Conservation (phyloP, 768 basidiomycete species). For the Pleurotus tuber-regium region DNA sequence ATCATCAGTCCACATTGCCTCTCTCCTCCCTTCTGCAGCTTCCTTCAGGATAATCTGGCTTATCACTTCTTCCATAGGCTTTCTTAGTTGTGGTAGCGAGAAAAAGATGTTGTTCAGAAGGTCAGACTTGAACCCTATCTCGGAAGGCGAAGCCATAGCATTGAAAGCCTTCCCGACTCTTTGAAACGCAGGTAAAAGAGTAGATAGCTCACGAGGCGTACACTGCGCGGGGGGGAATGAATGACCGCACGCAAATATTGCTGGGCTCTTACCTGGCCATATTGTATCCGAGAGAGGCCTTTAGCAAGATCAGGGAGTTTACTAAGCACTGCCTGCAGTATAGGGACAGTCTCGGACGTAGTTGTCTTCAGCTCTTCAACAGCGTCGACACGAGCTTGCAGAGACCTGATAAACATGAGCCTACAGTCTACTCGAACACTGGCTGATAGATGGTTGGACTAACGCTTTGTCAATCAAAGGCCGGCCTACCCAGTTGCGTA, state of each 20-base stretch:
- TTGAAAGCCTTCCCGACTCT: constrained; percentile 68
- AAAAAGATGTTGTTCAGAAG: constrained; percentile 71
- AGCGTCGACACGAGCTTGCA: constrained; percentile 78
- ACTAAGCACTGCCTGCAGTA: constrained; percentile 66
- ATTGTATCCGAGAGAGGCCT: constrained; percentile 86
- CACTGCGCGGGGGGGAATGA: constrained; percentile 45
- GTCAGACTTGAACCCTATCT: constrained; percentile 58
- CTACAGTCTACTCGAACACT: not conserved
- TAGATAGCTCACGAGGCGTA: constrained; percentile 76
- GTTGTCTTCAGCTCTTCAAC: constrained; percentile 77
- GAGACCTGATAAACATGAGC: constrained; percentile 39
- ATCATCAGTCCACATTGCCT: constrained; percentile 61
- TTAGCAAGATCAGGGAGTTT: constrained; percentile 84
- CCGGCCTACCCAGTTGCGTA: constrained; percentile 83
- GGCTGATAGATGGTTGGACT: constrained; percentile 16
- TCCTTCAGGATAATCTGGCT: constrained; percentile 54
- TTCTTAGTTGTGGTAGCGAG: constrained; percentile 63
- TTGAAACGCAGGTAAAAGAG: constrained; percentile 72
- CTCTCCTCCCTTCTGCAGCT: constrained; percentile 67
- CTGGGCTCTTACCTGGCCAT: constrained; percentile 73
- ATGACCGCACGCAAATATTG: not conserved
- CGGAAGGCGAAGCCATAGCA: constrained; percentile 34
- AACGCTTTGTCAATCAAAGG: constrained; percentile 77
- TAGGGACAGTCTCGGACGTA: constrained; percentile 57
- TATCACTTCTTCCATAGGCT: constrained; percentile 52